Evolutionary conservation across 257 asterid genomes (phyloP).

Genomic region (Lithospermum erythrorhizon): DNA sequence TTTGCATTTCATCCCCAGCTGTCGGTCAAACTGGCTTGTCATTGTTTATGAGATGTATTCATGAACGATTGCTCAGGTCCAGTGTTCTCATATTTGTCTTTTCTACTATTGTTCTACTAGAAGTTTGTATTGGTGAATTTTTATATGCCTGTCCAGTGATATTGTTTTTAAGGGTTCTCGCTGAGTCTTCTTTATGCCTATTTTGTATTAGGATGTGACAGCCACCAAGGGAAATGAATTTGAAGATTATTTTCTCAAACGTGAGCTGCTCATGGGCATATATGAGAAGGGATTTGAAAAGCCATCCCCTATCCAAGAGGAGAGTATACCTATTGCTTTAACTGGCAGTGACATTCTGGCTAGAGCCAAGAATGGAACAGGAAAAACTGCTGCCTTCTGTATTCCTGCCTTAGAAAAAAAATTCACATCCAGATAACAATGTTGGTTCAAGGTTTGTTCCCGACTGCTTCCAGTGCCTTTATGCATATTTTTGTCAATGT

Average conservation of each 20-base stretch:
- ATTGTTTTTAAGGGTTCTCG: background rate
- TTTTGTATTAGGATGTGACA: conserved; percentile 62
- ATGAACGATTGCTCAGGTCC: too few species aligned
- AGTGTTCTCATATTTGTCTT: too few species aligned
- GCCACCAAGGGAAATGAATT: conserved; percentile 89
- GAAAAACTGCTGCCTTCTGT: conserved; percentile 92
- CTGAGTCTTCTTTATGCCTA: background rate
- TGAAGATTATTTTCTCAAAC: conserved; percentile 83
- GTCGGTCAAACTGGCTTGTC: too few species aligned
- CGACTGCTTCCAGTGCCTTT: conserved; percentile 10
- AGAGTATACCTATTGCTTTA: conserved; percentile 83
- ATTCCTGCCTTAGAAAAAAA: conserved; percentile 81
- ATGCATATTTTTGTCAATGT: background rate
- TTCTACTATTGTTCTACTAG: too few species aligned
- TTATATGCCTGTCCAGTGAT: background rate
- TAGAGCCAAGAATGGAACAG: conserved; percentile 92
- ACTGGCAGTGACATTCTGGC: conserved; percentile 90
- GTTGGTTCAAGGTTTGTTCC: conserved; percentile 68
- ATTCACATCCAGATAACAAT: conserved; percentile 73
- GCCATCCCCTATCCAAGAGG: conserved; percentile 95
- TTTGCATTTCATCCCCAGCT: too few species aligned
- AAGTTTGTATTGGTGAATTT: background rate
- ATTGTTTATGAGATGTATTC: too few species aligned
- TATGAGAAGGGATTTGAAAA: conserved; percentile 91
- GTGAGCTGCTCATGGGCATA: conserved; percentile 87